Percentiles rank a stretch among this genome's conserved stretches.
These are phyloP conservation scores for Tremella fuciformis DNA, from an alignment of 768 basidiomycete species.

Conservation along the genomic window DNA sequence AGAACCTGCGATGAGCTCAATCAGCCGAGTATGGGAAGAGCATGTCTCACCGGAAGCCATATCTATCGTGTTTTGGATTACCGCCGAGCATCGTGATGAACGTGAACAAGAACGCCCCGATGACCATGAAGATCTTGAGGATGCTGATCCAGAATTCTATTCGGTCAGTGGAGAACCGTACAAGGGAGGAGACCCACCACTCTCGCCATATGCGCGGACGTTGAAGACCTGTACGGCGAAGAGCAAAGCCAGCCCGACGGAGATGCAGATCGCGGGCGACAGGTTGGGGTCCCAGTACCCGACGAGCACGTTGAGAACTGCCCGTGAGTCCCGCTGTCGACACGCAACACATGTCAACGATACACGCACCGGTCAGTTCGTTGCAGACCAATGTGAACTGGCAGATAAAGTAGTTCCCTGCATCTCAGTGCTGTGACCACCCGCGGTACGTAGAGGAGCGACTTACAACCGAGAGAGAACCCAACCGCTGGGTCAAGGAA, in stretches of 20 bases:
- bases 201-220: constrained; percentile 20
- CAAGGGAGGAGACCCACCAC: background rate
- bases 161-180: no score
- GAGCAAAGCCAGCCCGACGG: constrained; percentile 19
- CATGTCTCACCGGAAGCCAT: constrained; percentile 45
- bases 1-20: constrained; percentile 2
- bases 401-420: constrained; percentile 20
- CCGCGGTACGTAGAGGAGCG: constrained; percentile 12
- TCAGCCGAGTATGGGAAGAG: constrained; percentile 22
- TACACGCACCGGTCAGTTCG: constrained; percentile 22
- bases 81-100: constrained; percentile 61
- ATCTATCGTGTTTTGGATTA: constrained; percentile 60
- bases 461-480: constrained; percentile 33
- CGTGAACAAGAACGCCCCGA: constrained; percentile 60
- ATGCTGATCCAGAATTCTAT: constrained; percentile 27
- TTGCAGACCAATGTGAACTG: constrained; percentile 30
- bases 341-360: background rate
- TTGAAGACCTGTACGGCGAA: constrained; percentile 14
- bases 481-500: constrained; percentile 30
- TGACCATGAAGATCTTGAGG: constrained; percentile 56
- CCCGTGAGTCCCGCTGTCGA: background rate
- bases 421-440: background rate
- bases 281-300: constrained; percentile 28
- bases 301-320: constrained; percentile 33
- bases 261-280: constrained; percentile 29